A percentile compares a stretch with the other conserved stretches of the same genome.
Conservation (phyloP, 2,329 filamentous ascomycete species). For the Calonectria pauciramosa region DNA sequence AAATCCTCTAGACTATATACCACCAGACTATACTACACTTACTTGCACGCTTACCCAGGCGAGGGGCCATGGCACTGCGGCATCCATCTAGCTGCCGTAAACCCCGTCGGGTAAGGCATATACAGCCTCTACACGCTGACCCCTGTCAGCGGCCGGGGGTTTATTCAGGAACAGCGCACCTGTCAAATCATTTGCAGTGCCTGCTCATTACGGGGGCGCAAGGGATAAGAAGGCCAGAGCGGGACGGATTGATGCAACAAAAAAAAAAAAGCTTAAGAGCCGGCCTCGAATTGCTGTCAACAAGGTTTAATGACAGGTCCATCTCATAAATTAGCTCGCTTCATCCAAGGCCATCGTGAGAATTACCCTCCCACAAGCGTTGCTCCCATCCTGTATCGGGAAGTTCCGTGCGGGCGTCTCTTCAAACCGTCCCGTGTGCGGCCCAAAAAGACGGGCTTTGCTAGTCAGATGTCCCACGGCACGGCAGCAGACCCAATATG, state of each 20-base stretch:
- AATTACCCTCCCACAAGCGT: slow-evolving; percentile 2
- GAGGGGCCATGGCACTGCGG: neutral
- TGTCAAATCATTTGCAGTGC: neutral
- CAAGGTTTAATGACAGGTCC: slow-evolving; percentile 2
- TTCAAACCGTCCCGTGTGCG: neutral
- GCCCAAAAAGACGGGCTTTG: neutral
- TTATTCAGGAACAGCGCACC: neutral
- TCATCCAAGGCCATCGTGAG: neutral
- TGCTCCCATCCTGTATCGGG: neutral
- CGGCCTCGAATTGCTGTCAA: neutral
- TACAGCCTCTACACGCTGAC: neutral
- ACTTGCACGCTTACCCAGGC: neutral
- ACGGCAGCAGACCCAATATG: neutral
- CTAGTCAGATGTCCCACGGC: too few species aligned
- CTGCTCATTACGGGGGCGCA: neutral
- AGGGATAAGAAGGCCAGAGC: neutral
- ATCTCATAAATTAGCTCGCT: neutral
- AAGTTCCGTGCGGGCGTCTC: neutral
- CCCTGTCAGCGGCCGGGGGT: neutral
- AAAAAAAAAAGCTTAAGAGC: neutral
- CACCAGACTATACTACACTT: neutral
- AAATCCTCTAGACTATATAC: neutral
- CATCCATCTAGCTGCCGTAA: neutral
- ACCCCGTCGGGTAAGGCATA: neutral
- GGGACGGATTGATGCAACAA: neutral